Evolutionary conservation across 805 yeast genomes (phyloP), one percentile per base, ranked within the genome.

Genomic region (Yarrowia alimentaria): DNA sequence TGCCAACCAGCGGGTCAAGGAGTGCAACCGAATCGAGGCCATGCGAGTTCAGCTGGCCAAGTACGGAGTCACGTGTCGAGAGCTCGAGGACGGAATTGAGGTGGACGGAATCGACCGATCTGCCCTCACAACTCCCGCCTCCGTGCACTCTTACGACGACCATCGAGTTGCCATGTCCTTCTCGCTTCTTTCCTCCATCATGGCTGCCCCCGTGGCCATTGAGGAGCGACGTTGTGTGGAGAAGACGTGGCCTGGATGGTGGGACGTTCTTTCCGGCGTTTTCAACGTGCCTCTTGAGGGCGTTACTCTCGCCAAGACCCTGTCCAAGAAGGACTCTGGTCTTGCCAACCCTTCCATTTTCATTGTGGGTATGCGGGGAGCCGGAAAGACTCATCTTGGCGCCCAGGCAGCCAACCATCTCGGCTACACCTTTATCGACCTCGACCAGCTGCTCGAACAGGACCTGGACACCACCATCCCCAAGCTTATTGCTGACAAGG

Each of bases 181-280:
- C 68, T 86, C 96, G 4, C 72, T 93, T 54, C 70, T 93, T 49
- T 91, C 96, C 4, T 88, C 95, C 26, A 72, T 86, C 60, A 76
- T 78, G 43, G 60, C 62, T 1, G 72, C 71, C 3, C 81, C 85
- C 1, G 91, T 85, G 1, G 71, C 80, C 56, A 80, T 93, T 54
- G 79, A 83, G 58, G 96, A 91, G 63, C 80, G 97, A 68, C 78
- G 84, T 19, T 88, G 97, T 64, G 94, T 96, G 1, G 94, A 91
- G 53, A 93, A 93, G 71, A 93, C 99, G 0, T 93, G 99, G 99
- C 99, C 99, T 16, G 98, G 97, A 29, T 93, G 99, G 99, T 93
- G 99, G 99, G 99, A 93, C 68, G 77, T 81, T 26, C 72, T 93
- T 56, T 89, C 81, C 63, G 76, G 84, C 43, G 68, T 75, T 40